Conservation (phyloP, 306 rosid species). For the Begonia fuchsioides region DNA sequence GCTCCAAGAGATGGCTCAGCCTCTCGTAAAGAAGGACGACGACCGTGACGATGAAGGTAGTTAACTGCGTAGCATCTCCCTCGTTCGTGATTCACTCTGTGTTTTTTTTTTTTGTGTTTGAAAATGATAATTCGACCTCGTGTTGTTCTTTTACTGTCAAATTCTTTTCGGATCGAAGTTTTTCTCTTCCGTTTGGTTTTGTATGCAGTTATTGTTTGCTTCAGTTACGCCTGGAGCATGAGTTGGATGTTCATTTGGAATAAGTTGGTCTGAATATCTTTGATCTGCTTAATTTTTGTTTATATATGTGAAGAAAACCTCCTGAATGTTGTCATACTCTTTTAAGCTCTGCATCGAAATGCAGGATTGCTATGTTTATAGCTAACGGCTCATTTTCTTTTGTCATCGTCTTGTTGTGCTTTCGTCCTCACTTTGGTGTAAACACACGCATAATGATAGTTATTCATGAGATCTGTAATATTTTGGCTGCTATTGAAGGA, state of each 20-base stretch:
- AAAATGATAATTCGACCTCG: conserved; percentile 13
- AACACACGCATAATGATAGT: no score
- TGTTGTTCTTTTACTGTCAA: background rate
- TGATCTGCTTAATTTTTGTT: no score
- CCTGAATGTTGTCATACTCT: conserved; percentile 3
- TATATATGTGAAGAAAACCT: no score
- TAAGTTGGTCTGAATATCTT: no score
- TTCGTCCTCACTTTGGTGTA: no score
- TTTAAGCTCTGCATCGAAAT: conserved; percentile 12
- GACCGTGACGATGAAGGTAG: conserved; percentile 62
- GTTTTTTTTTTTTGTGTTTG: background rate
- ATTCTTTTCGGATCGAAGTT: no score
- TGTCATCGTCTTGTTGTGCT: no score
- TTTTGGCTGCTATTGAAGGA: background rate
- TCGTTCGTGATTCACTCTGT: background rate
- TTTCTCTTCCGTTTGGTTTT: background rate
- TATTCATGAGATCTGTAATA: no score
- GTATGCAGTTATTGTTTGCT: conserved; percentile 3
- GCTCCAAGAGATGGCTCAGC: conserved; percentile 6
- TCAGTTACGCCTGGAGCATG: no score
- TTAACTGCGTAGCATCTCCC: background rate
- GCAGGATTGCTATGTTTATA: conserved; percentile 5
- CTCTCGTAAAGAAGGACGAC: conserved; percentile 14
- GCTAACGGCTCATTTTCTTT: background rate
- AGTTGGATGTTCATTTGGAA: no score